phyloP scores from a whole-genome alignment of 1,139 yeast species.

The Wickerhamomyces sp. region DNA sequence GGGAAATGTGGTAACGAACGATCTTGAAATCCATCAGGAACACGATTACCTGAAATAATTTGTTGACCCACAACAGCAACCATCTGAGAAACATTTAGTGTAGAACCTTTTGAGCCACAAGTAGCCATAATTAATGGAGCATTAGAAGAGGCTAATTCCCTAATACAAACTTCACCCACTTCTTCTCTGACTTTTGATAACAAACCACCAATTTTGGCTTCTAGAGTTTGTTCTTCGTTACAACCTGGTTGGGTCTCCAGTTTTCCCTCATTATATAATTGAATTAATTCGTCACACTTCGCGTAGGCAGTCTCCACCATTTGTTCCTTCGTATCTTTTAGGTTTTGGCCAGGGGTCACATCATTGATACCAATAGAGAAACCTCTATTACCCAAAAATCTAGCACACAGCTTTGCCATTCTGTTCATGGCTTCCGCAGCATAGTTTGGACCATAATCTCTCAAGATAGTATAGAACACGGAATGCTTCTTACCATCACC shows the following conservation, averaged over 20 bases:
- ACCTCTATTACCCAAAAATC: slow-evolving; percentile 91
- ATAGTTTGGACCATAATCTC: slow-evolving; percentile 94
- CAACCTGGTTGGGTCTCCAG: slow-evolving; percentile 99
- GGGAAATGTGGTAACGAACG: slow-evolving; percentile 96
- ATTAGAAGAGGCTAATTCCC: slow-evolving; percentile 82
- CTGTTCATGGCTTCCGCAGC: slow-evolving; percentile 97
- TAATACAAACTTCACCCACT: slow-evolving; percentile 96
- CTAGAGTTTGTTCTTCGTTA: slow-evolving; percentile 96
- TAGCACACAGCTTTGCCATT: slow-evolving; percentile 96
- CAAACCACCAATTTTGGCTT: slow-evolving; percentile 94
- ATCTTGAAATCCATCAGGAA: slow-evolving; percentile 99
- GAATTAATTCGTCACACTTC: slow-evolving; percentile 89
- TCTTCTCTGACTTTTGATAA: slow-evolving; percentile 97
- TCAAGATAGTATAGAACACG: slow-evolving; percentile 86
- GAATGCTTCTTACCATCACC: slow-evolving; percentile 99
- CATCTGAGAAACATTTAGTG: slow-evolving; percentile 97
- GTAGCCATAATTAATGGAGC: slow-evolving; percentile 99
- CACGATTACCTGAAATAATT: slow-evolving; percentile 97
- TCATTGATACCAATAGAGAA: slow-evolving; percentile 97
- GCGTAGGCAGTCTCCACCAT: slow-evolving; percentile 90
- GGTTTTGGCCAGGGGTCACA: slow-evolving; percentile 86
- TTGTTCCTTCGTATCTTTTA: slow-evolving; percentile 74
- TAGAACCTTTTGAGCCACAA: slow-evolving; percentile 98
- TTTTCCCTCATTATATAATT: slow-evolving; percentile 74
- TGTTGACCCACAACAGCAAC: slow-evolving; percentile 99